phyloP scores from a whole-genome alignment of 352 stramenopile species.

The Phytophthora citrophthora region DNA sequence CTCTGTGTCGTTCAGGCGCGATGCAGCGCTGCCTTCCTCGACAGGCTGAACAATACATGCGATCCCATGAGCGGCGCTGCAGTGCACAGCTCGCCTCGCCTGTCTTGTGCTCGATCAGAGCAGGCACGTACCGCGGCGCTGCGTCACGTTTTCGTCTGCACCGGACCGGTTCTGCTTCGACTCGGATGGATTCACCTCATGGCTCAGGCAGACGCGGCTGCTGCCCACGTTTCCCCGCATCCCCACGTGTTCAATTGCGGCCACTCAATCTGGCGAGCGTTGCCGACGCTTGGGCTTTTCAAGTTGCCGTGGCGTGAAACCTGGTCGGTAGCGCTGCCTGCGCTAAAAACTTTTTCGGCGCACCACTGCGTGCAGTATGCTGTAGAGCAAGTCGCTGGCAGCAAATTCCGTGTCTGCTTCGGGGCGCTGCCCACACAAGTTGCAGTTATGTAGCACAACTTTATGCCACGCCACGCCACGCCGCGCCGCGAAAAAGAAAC shows the following conservation, averaged over 20 bases:
- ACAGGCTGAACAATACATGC: conserved; percentile 1
- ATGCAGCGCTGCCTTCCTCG: not conserved
- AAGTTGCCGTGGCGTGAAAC: not conserved
- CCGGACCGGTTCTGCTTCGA: conserved; percentile 32
- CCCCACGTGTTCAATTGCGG: conserved; percentile 32
- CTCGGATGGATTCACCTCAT: conserved; percentile 38
- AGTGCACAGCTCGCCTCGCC: conserved; percentile 8
- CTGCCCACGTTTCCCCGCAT: conserved; percentile 9
- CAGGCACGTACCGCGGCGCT: conserved; percentile 31
- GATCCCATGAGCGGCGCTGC: not conserved
- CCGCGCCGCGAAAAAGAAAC: conserved; percentile 26
- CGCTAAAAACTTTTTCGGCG: not conserved
- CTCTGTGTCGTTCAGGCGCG: too few relatives aligned
- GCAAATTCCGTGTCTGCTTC: conserved; percentile 7
- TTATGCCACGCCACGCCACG: too few relatives aligned
- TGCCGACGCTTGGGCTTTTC: not conserved
- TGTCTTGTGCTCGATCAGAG: conserved; percentile 24
- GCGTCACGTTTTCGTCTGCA: conserved; percentile 30
- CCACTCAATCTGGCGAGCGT: conserved; percentile 18
- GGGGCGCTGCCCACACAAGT: not conserved
- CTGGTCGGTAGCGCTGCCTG: conserved; percentile 6
- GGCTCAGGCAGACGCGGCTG: conserved; percentile 35
- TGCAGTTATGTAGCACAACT: conserved; percentile 12
- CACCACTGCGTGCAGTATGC: too few relatives aligned
- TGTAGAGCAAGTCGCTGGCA: too few relatives aligned